These are phyloP conservation scores for Yamadazyma sp. DNA, from an alignment of 1,139 yeast genomes.

Conservation along the genomic window DNA sequence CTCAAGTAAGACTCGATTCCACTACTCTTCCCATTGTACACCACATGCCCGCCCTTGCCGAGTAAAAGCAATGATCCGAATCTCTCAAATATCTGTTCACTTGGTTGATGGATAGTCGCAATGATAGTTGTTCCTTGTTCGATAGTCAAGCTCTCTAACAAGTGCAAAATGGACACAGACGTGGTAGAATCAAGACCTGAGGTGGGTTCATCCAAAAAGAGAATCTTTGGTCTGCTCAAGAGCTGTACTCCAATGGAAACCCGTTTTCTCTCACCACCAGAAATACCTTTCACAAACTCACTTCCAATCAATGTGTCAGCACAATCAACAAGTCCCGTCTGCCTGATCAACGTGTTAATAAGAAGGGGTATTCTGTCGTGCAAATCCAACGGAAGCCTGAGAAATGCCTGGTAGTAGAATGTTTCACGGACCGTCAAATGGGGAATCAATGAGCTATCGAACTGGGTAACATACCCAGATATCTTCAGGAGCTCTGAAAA, in stretches of 20 bases:
- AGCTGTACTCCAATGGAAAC: constrained; percentile 81
- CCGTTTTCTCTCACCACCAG: constrained; percentile 86
- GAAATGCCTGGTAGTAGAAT: constrained; percentile 64
- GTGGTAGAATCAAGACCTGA: constrained; percentile 83
- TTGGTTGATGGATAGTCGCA: constrained; percentile 84
- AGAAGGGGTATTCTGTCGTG: constrained; percentile 30
- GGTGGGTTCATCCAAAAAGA: constrained; percentile 84
- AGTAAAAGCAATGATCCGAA: constrained; percentile 70
- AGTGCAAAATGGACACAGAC: constrained; percentile 64
- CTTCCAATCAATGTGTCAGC: constrained; percentile 76
- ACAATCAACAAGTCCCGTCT: constrained; percentile 74
- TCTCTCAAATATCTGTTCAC: constrained; percentile 57
- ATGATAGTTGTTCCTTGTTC: constrained; percentile 68
- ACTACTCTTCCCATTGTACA: constrained; percentile 54
- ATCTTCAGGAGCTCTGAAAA: constrained; percentile 47
- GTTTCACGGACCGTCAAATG: constrained; percentile 79
- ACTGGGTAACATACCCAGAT: constrained; percentile 75
- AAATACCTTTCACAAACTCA: constrained; percentile 70
- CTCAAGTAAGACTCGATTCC: constrained; percentile 46
- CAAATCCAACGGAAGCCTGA: constrained; percentile 50
- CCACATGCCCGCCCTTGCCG: constrained; percentile 71
- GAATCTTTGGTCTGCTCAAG: constrained; percentile 65
- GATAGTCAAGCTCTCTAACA: constrained; percentile 55
- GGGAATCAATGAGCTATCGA: constrained; percentile 69
- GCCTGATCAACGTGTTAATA: constrained; percentile 57